Conservation (phyloP, 2,329 filamentous ascomycete genomes). For the Ilyonectria sp. region DNA sequence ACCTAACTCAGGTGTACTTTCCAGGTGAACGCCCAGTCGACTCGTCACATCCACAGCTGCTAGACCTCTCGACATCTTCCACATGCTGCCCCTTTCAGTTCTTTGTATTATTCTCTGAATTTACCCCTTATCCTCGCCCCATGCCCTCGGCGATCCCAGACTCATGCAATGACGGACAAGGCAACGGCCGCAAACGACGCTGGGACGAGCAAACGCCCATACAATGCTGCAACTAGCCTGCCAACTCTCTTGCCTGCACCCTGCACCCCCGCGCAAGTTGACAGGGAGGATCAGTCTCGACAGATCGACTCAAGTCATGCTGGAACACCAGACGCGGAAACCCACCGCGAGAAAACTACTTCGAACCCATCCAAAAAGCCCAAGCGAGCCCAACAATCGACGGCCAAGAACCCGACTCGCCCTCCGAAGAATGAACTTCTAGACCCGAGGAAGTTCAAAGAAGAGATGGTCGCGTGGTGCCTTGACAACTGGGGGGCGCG, state of each 20-base stretch:
- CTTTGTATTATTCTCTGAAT: not conserved
- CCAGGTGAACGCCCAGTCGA: not conserved
- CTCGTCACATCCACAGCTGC: not conserved
- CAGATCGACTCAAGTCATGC: not conserved
- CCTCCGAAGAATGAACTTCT: not conserved
- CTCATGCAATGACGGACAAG: not conserved
- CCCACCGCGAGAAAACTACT: not conserved
- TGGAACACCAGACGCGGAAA: not conserved
- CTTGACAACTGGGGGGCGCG: constrained; percentile 41
- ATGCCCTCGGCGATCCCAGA: not conserved
- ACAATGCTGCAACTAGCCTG: not conserved
- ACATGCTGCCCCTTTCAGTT: not conserved
- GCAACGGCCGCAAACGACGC: not conserved
- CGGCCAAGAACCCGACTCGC: not conserved
- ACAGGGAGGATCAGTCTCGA: not conserved
- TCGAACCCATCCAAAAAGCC: not conserved
- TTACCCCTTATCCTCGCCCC: not conserved
- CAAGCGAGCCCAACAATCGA: constrained; percentile 17
- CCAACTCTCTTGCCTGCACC: not conserved
- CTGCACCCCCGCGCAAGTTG: not conserved
- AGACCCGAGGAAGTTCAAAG: constrained; percentile 33
- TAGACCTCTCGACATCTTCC: not conserved
- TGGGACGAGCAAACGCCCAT: not conserved
- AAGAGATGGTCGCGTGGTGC: constrained; percentile 36
- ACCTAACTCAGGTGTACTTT: not conserved